These are phyloP conservation scores for Rhodotorula paludigena DNA, from an alignment of 768 basidiomycete genomes.

Conservation along the genomic window DNA sequence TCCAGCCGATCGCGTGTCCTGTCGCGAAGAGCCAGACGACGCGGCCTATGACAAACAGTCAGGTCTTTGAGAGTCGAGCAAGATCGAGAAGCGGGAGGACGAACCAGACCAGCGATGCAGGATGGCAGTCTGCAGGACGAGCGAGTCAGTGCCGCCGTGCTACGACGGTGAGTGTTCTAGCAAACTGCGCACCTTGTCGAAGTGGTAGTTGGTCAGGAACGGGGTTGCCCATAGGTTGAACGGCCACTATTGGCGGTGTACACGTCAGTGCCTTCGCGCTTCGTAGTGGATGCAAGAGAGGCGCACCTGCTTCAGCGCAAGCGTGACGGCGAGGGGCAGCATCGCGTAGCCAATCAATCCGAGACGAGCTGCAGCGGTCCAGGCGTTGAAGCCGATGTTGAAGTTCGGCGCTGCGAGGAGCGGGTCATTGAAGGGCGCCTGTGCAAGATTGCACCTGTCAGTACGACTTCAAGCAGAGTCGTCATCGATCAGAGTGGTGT, in stretches of 20 bases:
- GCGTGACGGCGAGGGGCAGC: slow-evolving; percentile 63
- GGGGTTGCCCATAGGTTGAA: slow-evolving; percentile 67
- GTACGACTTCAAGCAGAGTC: not conserved
- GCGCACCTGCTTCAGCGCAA: slow-evolving; percentile 59
- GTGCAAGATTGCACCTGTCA: not conserved
- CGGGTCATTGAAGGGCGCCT: slow-evolving; percentile 44
- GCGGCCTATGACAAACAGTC: slow-evolving; percentile 49
- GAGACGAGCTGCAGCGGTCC: slow-evolving; percentile 64
- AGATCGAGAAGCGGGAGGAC: not conserved
- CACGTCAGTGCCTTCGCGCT: not conserved
- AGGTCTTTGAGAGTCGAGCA: not conserved
- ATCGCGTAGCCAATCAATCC: slow-evolving; percentile 69
- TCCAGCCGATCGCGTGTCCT: slow-evolving; percentile 65
- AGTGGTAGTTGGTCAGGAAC: slow-evolving; percentile 60
- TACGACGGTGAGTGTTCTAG: not conserved
- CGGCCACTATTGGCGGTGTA: slow-evolving; percentile 50
- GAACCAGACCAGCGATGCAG: slow-evolving; percentile 61
- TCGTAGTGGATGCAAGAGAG: not conserved
- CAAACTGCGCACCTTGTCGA: slow-evolving; percentile 55
- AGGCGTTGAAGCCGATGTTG: slow-evolving; percentile 64
- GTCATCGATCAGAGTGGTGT: not conserved
- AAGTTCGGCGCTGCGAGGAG: slow-evolving; percentile 53
- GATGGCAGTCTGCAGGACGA: slow-evolving; percentile 52
- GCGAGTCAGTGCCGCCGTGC: too few relatives aligned
- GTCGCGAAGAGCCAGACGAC: slow-evolving; percentile 62